Base-by-base conservation (phyloP, 1,284 basidiomycete species). In the Stygiomarasmius scandens region DNA sequence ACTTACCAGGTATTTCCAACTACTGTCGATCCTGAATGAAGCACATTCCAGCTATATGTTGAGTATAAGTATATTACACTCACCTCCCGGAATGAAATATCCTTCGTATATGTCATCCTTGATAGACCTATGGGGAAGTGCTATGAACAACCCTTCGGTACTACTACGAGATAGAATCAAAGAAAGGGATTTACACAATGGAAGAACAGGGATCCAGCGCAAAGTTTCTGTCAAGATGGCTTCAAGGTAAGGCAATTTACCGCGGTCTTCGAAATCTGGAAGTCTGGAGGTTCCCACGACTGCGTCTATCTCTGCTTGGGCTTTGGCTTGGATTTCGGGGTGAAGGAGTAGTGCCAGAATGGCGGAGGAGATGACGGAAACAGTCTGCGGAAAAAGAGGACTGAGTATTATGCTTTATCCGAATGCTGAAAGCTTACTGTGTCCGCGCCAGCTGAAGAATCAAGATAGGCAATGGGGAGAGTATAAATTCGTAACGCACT, bases 151-250 rank as follows among this genome's bases (percentile, higher is more conserved):
- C 53, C 41, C 50, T n/a, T 53, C 12, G 12, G 29, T 32, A 32
- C 29, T 32, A 6, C n/a, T 19, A 20, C 22, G 54, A 16, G 36
- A 29, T 12, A 49, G 44, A 46, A 36, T 44, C 2, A 32, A 46
- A 14, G 22, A 47, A 24, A 36, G 46, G 57, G 51, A 23, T 22
- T 47, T 43, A 58, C 58, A 36, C 55, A 52, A 32, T n/a, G 52
- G 38, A 11, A 32, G 70, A 71, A 68, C 67, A 11, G 71, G 69
- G 23, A 66, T 60, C 71, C 72, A 74, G 19, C 73, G 60, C 23
- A 74, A 56, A 12, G 69, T 63, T 61, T 75, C 74, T n/a, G 62
- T 66, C 25, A 73, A 47, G 14, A 75, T 60, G 10, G 73, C 72
- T 6, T 70, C 64, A 14, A 73, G 56, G 55, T 73, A 75, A 1